phyloP scores from a whole-genome alignment of 2,329 filamentous ascomycete species.

The Cadophora sp. region DNA sequence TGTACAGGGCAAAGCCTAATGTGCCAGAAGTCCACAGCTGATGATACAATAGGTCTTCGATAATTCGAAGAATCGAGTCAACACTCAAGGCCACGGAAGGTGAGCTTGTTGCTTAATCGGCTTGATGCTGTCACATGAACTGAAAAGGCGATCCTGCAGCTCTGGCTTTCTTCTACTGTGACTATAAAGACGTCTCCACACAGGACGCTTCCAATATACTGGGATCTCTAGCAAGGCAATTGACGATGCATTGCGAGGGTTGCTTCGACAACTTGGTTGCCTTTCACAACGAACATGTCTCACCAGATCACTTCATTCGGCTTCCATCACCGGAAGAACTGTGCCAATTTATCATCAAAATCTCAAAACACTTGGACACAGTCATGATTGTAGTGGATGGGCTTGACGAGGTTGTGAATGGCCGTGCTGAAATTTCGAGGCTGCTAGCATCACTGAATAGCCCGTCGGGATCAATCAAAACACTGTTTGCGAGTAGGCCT shows the following conservation, averaged over 20 bases:
- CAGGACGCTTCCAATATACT: conserved; percentile 36
- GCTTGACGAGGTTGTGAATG: conserved; percentile 5
- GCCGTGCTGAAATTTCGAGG: neutral
- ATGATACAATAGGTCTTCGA: neutral
- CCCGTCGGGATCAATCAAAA: too few species aligned
- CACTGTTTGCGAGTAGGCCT: neutral
- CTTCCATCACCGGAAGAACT: conserved; percentile 13
- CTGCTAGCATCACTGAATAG: neutral
- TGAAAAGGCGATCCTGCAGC: neutral
- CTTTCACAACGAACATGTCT: neutral
- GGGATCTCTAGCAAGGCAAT: conserved; percentile 38
- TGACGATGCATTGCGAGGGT: conserved; percentile 38
- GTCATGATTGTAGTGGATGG: conserved; percentile 21
- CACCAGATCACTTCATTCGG: neutral
- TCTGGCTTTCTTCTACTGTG: conserved; percentile 42
- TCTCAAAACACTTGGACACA: conserved; percentile 18
- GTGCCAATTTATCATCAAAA: conserved; percentile 26
- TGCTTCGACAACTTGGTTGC: conserved; percentile 23
- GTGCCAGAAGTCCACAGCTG: neutral
- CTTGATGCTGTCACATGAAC: neutral
- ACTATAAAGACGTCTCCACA: conserved; percentile 40
- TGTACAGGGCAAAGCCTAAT: too few species aligned
- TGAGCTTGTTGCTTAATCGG: neutral
- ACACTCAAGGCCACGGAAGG: neutral
- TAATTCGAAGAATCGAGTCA: neutral